Evolutionary conservation across 176 grass and related monocot species (phyloP).

Genomic region (Tillandsia leiboldiana): DNA sequence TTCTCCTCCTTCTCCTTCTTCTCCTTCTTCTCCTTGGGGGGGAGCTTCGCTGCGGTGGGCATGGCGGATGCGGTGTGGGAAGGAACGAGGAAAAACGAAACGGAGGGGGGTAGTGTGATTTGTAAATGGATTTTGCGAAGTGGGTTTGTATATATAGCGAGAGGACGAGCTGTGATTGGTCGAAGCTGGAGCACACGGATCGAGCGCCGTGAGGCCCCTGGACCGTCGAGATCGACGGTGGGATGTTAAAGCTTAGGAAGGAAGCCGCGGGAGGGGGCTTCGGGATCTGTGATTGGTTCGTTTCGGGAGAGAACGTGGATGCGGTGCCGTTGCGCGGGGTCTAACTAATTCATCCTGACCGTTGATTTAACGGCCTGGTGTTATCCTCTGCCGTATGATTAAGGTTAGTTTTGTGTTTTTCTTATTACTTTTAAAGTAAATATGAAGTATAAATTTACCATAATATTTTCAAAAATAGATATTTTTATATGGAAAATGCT

Average conservation of each 20-base stretch:
- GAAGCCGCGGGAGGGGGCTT: too few relatives aligned
- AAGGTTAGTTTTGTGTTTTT: too few relatives aligned
- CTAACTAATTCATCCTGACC: too few relatives aligned
- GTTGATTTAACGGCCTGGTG: too few relatives aligned
- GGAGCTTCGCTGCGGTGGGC: conserved; percentile 21
- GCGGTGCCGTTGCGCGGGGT: too few relatives aligned
- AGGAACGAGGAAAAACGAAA: neutral
- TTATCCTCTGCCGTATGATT: too few relatives aligned
- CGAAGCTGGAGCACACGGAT: conserved; percentile 14
- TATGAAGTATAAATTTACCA: too few relatives aligned
- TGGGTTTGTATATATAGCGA: conserved; percentile 13
- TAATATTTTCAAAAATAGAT: too few relatives aligned
- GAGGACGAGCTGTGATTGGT: conserved; percentile 14
- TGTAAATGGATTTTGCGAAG: neutral
- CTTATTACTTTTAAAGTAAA: too few relatives aligned
- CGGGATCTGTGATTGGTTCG: too few relatives aligned
- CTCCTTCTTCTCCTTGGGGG: conserved; percentile 17
- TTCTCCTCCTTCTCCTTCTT: neutral
- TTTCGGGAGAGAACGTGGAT: too few relatives aligned
- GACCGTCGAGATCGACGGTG: conserved; percentile 22
- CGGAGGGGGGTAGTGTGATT: neutral
- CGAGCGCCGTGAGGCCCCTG: neutral
- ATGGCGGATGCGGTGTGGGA: conserved; percentile 17
- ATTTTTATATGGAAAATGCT: too few relatives aligned
- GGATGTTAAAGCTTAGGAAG: neutral